Percentiles rank a stretch among this genome's conserved stretches.
These are phyloP conservation scores for Nepenthes mirabilis DNA, from an alignment of 148 eudicot species.

Conservation along the genomic window DNA sequence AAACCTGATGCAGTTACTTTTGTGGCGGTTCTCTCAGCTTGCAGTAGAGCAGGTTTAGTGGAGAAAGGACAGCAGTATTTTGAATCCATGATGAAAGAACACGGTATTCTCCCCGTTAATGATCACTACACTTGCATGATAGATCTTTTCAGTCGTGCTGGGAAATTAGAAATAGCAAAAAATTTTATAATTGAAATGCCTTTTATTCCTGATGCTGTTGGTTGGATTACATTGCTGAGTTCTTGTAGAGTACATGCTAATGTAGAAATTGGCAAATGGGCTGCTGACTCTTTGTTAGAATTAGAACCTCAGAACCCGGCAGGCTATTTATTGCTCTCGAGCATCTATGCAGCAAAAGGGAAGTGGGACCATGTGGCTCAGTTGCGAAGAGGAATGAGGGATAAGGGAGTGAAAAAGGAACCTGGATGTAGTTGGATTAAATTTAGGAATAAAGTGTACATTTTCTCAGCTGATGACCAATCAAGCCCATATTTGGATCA, in stretches of 20 bases:
- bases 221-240: slow-evolving; percentile 85
- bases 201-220: slow-evolving; percentile 64
- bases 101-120: slow-evolving; percentile 44
- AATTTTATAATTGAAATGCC: slow-evolving; percentile 66
- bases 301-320: slow-evolving; percentile 79
- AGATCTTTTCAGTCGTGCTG: slow-evolving; percentile 78
- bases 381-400: slow-evolving; percentile 66
- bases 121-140: slow-evolving; percentile 96
- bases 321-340: slow-evolving; percentile 65
- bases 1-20: slow-evolving; percentile 80
- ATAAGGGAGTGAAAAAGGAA: slow-evolving; percentile 62
- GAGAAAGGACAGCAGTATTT: slow-evolving; percentile 66
- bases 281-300: slow-evolving; percentile 61
- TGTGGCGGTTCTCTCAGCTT: slow-evolving; percentile 77
- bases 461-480: slow-evolving; percentile 83
- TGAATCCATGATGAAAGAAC: slow-evolving; percentile 47
- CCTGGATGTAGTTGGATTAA: slow-evolving; percentile 95
- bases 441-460: slow-evolving; percentile 55
- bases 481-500: slow-evolving; percentile 60
- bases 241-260: slow-evolving; percentile 69
- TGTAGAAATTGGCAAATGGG: slow-evolving; percentile 83
- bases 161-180: slow-evolving; percentile 68
- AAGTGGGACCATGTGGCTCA: slow-evolving; percentile 76
- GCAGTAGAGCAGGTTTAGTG: slow-evolving; percentile 91
- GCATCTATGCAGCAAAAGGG: slow-evolving; percentile 68